These are phyloP conservation scores for Hyaloscypha finlandica DNA, from an alignment of 495 filamentous ascomycete genomes.

Conservation along the genomic window DNA sequence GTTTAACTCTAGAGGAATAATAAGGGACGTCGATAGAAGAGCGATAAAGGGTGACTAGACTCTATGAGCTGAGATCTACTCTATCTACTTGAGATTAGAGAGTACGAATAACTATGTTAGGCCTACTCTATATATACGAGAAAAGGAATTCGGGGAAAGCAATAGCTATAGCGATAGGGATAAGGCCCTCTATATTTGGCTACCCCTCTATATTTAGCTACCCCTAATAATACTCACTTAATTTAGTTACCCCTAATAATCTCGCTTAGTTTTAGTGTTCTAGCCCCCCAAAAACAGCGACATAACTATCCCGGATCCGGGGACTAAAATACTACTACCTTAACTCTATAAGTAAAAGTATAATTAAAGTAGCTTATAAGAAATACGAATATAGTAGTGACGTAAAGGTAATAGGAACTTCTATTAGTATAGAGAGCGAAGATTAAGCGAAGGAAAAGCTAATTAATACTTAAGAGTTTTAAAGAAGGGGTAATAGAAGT, in stretches of 20 bases:
- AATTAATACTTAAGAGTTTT: too few relatives aligned
- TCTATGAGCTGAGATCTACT: neutral
- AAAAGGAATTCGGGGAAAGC: neutral
- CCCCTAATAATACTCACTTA: neutral
- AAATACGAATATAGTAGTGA: too few relatives aligned
- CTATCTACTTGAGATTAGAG: neutral
- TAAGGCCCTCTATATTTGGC: slow-evolving; percentile 1
- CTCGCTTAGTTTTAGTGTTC: neutral
- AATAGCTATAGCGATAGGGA: neutral
- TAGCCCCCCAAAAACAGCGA: neutral
- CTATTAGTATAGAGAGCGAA: too few relatives aligned
- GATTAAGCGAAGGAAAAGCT: too few relatives aligned
- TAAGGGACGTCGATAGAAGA: neutral
- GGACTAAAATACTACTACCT: neutral
- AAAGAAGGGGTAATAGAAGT: too few relatives aligned
- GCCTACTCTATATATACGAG: neutral
- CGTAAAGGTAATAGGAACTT: too few relatives aligned
- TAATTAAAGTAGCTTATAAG: too few relatives aligned
- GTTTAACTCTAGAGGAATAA: neutral
- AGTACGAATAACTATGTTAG: neutral
- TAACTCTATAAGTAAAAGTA: neutral
- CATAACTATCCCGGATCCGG: neutral
- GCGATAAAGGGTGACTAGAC: neutral
- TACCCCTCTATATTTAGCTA: neutral
- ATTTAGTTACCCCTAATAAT: neutral